These are phyloP conservation scores for Exophiala sp. DNA, from an alignment of 2,329 filamentous ascomycete genomes.

Conservation along the genomic window DNA sequence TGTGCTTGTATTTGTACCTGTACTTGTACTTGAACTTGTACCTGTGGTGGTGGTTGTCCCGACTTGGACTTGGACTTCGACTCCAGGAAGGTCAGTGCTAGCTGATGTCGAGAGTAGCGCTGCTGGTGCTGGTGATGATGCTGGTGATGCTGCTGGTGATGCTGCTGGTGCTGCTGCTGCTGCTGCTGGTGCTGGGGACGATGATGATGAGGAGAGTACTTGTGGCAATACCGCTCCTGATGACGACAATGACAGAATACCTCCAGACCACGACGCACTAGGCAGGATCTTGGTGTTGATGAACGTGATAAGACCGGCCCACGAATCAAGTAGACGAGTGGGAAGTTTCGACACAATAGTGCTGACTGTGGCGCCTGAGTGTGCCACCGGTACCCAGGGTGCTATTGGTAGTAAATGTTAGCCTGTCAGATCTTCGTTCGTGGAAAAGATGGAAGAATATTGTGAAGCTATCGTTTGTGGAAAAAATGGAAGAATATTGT, in stretches of 20 bases:
- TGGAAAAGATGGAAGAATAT: background rate
- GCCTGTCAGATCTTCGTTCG: constrained; percentile 3
- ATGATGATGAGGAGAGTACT: too few relatives aligned
- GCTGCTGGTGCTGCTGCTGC: too few relatives aligned
- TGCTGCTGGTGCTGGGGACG: too few relatives aligned
- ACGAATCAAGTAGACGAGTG: constrained; percentile 30
- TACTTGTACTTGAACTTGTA: too few relatives aligned
- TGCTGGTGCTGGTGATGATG: too few relatives aligned
- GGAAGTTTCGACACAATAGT: constrained; percentile 31
- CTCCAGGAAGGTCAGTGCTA: background rate
- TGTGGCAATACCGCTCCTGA: too few relatives aligned
- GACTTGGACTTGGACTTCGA: too few relatives aligned
- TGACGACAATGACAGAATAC: constrained; percentile 16
- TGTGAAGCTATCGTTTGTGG: too few relatives aligned
- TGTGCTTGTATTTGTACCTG: too few relatives aligned
- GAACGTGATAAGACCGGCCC: constrained; percentile 32
- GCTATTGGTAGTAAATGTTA: too few relatives aligned
- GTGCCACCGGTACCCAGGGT: constrained; percentile 40
- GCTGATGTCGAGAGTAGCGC: background rate
- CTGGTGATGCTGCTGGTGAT: too few relatives aligned
- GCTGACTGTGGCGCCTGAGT: constrained; percentile 33
- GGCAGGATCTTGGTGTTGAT: constrained; percentile 33
- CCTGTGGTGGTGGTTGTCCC: background rate
- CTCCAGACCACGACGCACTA: constrained; percentile 30
- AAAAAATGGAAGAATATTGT: too few relatives aligned